Conservation (phyloP, 2,329 filamentous ascomycete species). For the Xylariaceae sp. region DNA sequence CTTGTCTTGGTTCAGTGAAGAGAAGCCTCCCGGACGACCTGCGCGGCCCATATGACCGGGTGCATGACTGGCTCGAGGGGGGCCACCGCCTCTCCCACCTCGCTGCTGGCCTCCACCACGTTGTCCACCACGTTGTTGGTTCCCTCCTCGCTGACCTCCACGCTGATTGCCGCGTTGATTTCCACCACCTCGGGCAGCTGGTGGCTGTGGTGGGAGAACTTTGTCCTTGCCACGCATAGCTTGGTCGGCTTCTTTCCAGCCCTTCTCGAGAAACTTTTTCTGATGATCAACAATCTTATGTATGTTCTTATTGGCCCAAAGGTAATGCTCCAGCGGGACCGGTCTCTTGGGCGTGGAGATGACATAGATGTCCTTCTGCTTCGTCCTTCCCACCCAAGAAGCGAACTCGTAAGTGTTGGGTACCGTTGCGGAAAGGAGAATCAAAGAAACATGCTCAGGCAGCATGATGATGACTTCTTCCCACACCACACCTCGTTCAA, state of each 20-base stretch:
- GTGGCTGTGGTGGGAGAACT: conserved; percentile 40
- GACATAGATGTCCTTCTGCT: conserved; percentile 98
- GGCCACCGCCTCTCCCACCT: conserved; percentile 48
- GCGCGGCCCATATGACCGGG: conserved; percentile 87
- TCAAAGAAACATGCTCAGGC: conserved; percentile 93
- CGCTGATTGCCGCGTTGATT: conserved; percentile 47
- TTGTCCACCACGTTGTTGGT: conserved; percentile 47
- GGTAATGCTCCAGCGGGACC: conserved; percentile 90
- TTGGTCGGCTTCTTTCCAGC: conserved; percentile 92
- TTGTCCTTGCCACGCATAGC: conserved; percentile 79
- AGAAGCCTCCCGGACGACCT: conserved; percentile 80
- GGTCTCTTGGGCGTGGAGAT: conserved; percentile 96
- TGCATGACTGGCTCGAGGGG: conserved; percentile 58
- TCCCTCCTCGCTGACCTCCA: conserved; percentile 50
- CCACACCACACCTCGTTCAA: conserved; percentile 95
- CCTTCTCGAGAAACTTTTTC: conserved; percentile 86
- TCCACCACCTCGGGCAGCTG: conserved; percentile 47
- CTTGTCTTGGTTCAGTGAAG: conserved; percentile 89
- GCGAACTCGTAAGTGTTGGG: conserved; percentile 98
- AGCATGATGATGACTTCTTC: conserved; percentile 99
- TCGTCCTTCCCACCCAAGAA: conserved; percentile 96
- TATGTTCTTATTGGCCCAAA: conserved; percentile 92
- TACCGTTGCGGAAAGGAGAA: conserved; percentile 91
- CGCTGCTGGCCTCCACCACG: conserved; percentile 52
- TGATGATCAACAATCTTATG: conserved; percentile 92